These are phyloP conservation scores for Epichloe sp. DNA, from an alignment of 2,329 filamentous ascomycete genomes.

Conservation along the genomic window DNA sequence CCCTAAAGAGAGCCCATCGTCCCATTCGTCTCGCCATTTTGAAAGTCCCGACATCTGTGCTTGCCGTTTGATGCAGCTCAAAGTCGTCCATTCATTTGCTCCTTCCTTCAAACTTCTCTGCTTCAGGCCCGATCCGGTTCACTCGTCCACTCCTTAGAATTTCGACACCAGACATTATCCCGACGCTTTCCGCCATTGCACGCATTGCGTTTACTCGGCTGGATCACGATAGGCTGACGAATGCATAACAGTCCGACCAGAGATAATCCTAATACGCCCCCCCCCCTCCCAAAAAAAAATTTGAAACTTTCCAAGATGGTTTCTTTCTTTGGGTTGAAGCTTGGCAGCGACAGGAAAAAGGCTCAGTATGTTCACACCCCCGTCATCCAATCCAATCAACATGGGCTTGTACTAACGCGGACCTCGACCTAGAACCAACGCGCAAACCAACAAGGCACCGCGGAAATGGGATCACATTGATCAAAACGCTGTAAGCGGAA, in stretches of 20 bases:
- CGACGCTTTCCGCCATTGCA: no score
- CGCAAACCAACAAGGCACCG: constrained; percentile 10
- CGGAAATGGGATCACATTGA: constrained; percentile 20
- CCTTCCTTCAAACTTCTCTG: neutral
- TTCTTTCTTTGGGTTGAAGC: constrained; percentile 44
- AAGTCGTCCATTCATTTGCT: constrained; percentile 1
- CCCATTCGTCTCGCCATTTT: no score
- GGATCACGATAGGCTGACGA: neutral
- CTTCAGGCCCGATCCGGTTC: neutral
- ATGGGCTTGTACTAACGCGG: neutral
- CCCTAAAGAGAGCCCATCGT: no score
- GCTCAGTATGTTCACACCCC: constrained; percentile 23
- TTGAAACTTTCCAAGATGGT: constrained; percentile 29
- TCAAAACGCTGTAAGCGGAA: constrained; percentile 20
- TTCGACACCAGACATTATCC: neutral
- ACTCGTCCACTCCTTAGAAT: neutral
- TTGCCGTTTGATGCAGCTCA: neutral
- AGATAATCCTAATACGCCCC: neutral
- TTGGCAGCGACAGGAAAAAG: constrained; percentile 45
- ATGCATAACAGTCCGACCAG: neutral
- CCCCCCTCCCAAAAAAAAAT: no score
- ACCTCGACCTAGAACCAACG: constrained; percentile 1
- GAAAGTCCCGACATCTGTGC: neutral
- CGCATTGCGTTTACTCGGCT: no score
- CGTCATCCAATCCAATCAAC: neutral